Evolutionary conservation across 306 rosid species (phyloP).

Genomic region (Trifolium fragiferum): DNA sequence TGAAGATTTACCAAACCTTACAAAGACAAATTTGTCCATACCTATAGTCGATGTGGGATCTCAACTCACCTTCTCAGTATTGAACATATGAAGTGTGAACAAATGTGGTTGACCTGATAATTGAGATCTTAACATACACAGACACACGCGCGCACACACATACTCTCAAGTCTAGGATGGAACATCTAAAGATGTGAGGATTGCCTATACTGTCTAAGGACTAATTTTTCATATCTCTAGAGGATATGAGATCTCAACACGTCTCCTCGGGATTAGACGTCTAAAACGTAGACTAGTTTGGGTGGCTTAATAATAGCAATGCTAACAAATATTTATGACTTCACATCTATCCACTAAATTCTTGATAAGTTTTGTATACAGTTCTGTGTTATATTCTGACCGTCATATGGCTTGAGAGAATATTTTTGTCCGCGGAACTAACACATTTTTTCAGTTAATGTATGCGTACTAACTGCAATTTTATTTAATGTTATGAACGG

Average conservation of each 20-base stretch:
- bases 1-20: neutral
- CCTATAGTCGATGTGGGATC: neutral
- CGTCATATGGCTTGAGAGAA: neutral
- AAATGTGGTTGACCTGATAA: neutral
- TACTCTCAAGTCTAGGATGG: neutral
- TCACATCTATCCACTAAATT: neutral
- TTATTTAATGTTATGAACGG: neutral
- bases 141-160: too few relatives aligned
- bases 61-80: neutral
- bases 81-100: neutral
- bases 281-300: neutral
- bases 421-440: neutral
- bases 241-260: neutral
- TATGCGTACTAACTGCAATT: neutral
- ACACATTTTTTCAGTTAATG: neutral
- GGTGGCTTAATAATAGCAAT: neutral
- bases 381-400: neutral
- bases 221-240: neutral
- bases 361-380: conserved; percentile 14
- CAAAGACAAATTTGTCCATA: neutral
- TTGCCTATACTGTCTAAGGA: neutral
- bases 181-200: neutral
- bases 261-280: neutral
- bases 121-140: neutral
- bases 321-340: neutral